A percentile compares a stretch with the other conserved stretches of the same genome.
Evolutionary conservation across 805 yeast species (phyloP).

Genomic region (Candida andamanensis): DNA sequence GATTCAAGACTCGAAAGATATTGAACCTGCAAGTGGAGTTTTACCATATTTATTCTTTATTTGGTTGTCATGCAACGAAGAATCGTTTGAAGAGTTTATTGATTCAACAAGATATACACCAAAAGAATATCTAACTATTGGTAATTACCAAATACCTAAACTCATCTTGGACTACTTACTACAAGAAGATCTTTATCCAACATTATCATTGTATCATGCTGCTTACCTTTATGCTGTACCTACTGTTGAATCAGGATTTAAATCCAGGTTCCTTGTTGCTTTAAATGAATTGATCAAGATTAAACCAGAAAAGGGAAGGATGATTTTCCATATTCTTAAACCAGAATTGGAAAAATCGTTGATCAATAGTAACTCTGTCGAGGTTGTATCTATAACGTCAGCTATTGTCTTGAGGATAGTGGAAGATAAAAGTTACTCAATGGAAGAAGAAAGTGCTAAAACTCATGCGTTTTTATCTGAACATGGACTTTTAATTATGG

Average conservation of each 20-base stretch:
- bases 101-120: conserved; percentile 18
- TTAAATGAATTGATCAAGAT: conserved; percentile 21
- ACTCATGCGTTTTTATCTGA: conserved; percentile 16
- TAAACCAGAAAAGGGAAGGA: conserved; percentile 17
- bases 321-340: conserved; percentile 28
- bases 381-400: conserved; percentile 22
- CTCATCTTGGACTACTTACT: conserved; percentile 22
- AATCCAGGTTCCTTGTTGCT: conserved; percentile 23
- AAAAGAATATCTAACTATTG: conserved; percentile 10
- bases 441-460: conserved; percentile 9
- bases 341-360: conserved; percentile 22
- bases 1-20: conserved; percentile 15
- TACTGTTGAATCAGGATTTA: conserved; percentile 24
- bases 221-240: conserved; percentile 26
- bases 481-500: conserved; percentile 7
- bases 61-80: conserved; percentile 24
- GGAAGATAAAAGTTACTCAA: conserved; percentile 14
- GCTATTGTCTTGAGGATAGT: conserved; percentile 20
- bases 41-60: conserved; percentile 27
- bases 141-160: conserved; percentile 21
- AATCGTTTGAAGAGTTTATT: conserved; percentile 19
- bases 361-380: conserved; percentile 22
- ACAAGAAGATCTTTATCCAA: conserved; percentile 15
- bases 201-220: conserved; percentile 22
- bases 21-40: conserved; percentile 9